Evolutionary conservation across 2,329 filamentous ascomycete genomes (phyloP).

Genomic region (Fusarium sp.): DNA sequence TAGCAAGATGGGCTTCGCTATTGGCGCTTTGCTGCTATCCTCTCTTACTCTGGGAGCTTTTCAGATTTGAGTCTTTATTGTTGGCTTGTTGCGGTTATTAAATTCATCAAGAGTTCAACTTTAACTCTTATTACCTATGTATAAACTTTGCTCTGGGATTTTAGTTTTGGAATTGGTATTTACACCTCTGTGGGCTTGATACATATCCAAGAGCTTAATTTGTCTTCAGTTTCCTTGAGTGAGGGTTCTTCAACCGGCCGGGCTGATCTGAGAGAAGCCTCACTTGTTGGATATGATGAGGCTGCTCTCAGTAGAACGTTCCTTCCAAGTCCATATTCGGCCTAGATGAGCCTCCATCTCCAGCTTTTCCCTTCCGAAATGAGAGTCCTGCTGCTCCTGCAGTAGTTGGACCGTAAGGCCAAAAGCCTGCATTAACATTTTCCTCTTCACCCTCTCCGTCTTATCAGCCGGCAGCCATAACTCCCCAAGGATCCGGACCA

Average conservation of each 20-base stretch:
- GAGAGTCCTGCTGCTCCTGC: not conserved
- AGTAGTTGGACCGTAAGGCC: not conserved
- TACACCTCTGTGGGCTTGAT: not conserved
- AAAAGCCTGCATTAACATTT: not conserved
- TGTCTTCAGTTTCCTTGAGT: not conserved
- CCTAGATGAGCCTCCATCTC: not conserved
- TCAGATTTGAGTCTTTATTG: conserved; percentile 12
- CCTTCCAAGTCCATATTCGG: not conserved
- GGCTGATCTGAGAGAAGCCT: not conserved
- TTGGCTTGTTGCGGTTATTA: not conserved
- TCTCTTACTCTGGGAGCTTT: conserved; percentile 34
- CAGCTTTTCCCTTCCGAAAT: not conserved
- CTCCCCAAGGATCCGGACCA: not conserved
- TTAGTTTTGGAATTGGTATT: not conserved
- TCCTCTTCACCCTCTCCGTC: not conserved
- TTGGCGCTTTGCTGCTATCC: conserved; percentile 49
- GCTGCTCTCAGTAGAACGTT: not conserved
- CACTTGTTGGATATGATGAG: not conserved
- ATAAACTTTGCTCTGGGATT: not conserved
- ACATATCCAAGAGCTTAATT: not conserved
- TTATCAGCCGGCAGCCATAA: not conserved
- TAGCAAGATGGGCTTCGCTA: conserved; percentile 44
- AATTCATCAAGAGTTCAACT: not conserved
- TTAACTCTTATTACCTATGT: not conserved
- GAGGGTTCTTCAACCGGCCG: not conserved